phyloP scores from a whole-genome alignment of 208 protist species.

The Naegleria fowleri region DNA sequence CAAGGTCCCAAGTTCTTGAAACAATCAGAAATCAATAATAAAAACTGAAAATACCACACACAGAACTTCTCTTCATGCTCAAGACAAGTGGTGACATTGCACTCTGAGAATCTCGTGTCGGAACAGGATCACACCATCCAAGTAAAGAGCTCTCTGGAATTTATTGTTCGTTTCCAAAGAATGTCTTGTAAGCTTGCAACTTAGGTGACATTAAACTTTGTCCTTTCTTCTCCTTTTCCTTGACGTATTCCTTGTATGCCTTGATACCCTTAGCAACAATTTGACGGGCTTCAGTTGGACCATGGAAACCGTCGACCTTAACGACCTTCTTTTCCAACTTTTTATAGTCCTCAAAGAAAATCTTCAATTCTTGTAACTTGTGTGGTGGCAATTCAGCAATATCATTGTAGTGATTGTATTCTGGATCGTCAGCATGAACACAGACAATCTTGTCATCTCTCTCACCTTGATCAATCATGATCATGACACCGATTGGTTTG shows the following conservation, averaged over 20 bases:
- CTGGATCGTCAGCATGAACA: constrained; percentile 32
- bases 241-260: neutral
- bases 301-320: neutral
- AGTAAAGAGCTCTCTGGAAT: neutral
- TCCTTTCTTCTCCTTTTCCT: neutral
- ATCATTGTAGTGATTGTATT: constrained; percentile 26
- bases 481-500: constrained; percentile 29
- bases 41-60: too few species aligned
- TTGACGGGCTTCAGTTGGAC: neutral
- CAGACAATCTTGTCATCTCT: constrained; percentile 34
- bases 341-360: constrained; percentile 33
- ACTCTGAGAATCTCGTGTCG: too few species aligned
- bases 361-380: constrained; percentile 28
- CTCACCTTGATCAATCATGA: constrained; percentile 31
- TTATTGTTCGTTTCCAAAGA: neutral
- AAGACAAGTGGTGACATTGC: too few species aligned
- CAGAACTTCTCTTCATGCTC: too few species aligned
- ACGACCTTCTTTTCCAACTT: constrained; percentile 33
- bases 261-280: constrained; percentile 13
- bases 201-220: neutral
- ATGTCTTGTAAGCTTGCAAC: neutral
- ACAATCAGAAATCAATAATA: too few species aligned
- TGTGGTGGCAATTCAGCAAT: constrained; percentile 30
- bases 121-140: too few species aligned
- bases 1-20: too few species aligned